A percentile compares a stretch with the other conserved stretches of the same genome.
phyloP scores from a whole-genome alignment of 1,139 yeast species.

The Nakaseomyces delphensis region DNA sequence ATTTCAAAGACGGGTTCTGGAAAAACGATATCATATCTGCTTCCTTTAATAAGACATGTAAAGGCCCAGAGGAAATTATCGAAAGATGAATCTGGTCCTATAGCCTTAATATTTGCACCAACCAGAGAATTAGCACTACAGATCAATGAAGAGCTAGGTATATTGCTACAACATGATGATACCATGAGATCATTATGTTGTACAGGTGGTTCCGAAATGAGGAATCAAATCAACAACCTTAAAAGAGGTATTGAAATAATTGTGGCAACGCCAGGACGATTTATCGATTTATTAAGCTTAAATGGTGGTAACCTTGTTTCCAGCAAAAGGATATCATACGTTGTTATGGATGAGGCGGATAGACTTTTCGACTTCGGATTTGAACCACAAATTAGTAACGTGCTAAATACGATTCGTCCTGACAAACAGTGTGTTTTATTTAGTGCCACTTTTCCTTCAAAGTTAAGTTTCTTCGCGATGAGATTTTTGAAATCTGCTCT shows the following conservation, averaged over 20 bases:
- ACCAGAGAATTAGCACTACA: constrained; percentile 90
- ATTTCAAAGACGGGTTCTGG: constrained; percentile 97
- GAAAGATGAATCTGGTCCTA: constrained; percentile 55
- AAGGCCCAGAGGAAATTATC: constrained; percentile 55
- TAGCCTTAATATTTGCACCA: constrained; percentile 77
- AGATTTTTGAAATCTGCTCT: constrained; percentile 55
- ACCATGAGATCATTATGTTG: constrained; percentile 61
- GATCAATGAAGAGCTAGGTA: constrained; percentile 57
- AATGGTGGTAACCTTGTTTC: constrained; percentile 74
- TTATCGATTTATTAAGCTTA: constrained; percentile 80
- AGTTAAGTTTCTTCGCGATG: constrained; percentile 67
- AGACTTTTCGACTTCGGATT: constrained; percentile 96
- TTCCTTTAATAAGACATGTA: constrained; percentile 80
- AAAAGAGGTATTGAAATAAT: constrained; percentile 74
- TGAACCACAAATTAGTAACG: constrained; percentile 89
- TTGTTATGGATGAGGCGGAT: constrained; percentile 94
- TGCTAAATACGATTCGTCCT: constrained; percentile 69
- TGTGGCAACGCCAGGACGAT: constrained; percentile 93
- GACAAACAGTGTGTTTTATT: constrained; percentile 88
- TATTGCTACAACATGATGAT: constrained; percentile 44
- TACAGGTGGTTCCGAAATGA: constrained; percentile 89
- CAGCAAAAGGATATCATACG: constrained; percentile 60
- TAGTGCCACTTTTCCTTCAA: constrained; percentile 87
- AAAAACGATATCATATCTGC: constrained; percentile 76
- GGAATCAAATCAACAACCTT: constrained; percentile 64